A percentile compares a stretch with the other conserved stretches of the same genome.
These are phyloP conservation scores for Rhizopogon sp. DNA, from an alignment of 768 basidiomycete species.

Conservation along the genomic window DNA sequence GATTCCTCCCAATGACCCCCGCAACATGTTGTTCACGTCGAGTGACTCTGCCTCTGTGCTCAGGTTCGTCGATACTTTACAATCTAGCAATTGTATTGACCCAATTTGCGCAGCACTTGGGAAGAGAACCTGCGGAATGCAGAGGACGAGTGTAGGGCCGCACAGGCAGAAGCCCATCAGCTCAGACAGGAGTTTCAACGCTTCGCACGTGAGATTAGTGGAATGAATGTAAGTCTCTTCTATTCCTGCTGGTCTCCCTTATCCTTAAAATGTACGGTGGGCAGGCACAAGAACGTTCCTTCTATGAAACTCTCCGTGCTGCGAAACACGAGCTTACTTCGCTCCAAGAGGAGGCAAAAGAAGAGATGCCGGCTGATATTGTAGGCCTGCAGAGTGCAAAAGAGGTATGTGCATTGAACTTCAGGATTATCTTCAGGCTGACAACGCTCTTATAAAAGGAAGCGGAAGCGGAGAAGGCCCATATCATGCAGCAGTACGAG, in stretches of 20 bases:
- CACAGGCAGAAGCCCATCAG: conserved; percentile 23
- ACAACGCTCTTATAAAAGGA: conserved; percentile 36
- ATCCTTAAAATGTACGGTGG: neutral
- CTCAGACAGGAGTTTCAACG: conserved; percentile 25
- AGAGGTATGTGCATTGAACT: conserved; percentile 33
- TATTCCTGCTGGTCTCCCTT: neutral
- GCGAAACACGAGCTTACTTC: conserved; percentile 33
- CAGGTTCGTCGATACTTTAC: conserved; percentile 29
- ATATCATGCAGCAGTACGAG: conserved; percentile 42
- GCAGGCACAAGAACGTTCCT: conserved; percentile 16
- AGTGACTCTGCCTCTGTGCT: conserved; percentile 45
- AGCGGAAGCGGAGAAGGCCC: conserved; percentile 46
- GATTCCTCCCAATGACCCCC: conserved; percentile 28
- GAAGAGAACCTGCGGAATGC: conserved; percentile 31
- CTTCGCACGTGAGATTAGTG: conserved; percentile 24
- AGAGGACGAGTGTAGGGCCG: conserved; percentile 31
- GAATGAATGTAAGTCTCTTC: conserved; percentile 28
- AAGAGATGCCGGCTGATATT: conserved; percentile 64
- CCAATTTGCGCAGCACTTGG: conserved; percentile 37
- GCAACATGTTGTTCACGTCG: conserved; percentile 48
- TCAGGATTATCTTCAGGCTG: neutral
- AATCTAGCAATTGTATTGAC: neutral
- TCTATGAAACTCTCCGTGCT: conserved; percentile 18
- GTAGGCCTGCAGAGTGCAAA: conserved; percentile 50
- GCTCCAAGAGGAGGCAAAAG: conserved; percentile 58